phyloP scores from a whole-genome alignment of 805 yeast species.

The Teunomyces panamensis region DNA sequence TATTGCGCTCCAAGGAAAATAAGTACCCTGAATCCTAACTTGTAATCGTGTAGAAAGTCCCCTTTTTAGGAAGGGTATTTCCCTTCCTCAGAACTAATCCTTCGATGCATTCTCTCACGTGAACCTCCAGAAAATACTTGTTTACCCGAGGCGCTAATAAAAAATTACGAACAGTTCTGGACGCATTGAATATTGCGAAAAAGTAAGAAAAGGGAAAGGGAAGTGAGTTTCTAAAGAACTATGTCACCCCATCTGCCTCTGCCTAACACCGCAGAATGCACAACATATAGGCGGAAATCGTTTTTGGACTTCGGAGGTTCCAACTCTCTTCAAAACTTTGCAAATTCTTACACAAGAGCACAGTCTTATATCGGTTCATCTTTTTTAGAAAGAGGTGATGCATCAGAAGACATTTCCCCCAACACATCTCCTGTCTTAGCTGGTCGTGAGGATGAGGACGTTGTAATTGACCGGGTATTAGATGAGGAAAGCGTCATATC shows the following conservation, averaged over 20 bases:
- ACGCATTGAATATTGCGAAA: neutral
- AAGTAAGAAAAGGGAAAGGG: neutral
- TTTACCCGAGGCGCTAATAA: neutral
- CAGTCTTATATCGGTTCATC: slow-evolving; percentile 21
- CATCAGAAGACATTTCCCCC: slow-evolving; percentile 19
- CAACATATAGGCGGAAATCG: slow-evolving; percentile 20
- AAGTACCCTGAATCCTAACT: too few relatives aligned
- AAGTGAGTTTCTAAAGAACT: neutral
- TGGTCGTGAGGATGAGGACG: slow-evolving; percentile 5
- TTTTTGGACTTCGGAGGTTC: slow-evolving; percentile 33
- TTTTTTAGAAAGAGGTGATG: slow-evolving; percentile 5
- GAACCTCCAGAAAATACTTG: neutral
- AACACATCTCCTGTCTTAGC: slow-evolving; percentile 17
- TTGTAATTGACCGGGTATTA: slow-evolving; percentile 10
- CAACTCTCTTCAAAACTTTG: slow-evolving; percentile 39
- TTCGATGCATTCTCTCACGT: neutral
- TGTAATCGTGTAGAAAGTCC: too few relatives aligned
- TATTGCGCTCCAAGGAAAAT: too few relatives aligned
- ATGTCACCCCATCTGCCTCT: neutral
- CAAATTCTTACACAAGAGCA: slow-evolving; percentile 38
- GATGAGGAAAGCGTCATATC: slow-evolving; percentile 1
- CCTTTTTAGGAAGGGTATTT: neutral
- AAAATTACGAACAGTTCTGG: neutral
- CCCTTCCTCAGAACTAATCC: neutral
- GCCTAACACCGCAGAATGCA: neutral